phyloP scores from a whole-genome alignment of 106 monocot species.

The Acorus gramineus region DNA sequence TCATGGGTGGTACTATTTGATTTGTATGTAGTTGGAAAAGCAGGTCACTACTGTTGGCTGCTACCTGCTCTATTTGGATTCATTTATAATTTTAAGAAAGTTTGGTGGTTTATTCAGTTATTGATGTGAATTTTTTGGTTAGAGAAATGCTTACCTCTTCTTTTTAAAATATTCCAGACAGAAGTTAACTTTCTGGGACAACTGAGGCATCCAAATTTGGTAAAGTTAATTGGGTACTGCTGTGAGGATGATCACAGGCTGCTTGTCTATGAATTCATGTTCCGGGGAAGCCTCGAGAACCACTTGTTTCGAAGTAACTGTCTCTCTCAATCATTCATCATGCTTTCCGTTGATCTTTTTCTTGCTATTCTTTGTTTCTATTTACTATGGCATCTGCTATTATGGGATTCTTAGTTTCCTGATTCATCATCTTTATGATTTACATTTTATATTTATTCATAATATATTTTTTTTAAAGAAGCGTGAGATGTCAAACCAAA shows the following conservation, averaged over 20 bases:
- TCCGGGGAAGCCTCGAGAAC: conserved; percentile 87
- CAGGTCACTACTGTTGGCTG: too few species aligned
- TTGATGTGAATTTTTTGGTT: neutral
- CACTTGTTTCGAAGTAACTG: conserved; percentile 81
- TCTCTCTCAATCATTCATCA: conserved; percentile 8
- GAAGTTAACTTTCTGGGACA: conserved; percentile 52
- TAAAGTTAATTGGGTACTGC: conserved; percentile 89
- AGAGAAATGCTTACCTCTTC: too few species aligned
- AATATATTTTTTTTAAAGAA: neutral
- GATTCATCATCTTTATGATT: neutral
- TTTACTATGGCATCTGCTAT: too few species aligned
- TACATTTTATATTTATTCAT: neutral
- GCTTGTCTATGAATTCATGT: conserved; percentile 95
- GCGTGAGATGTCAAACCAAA: too few species aligned
- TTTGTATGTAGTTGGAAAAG: too few species aligned
- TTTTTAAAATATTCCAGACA: neutral
- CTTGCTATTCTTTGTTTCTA: neutral
- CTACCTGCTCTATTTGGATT: too few species aligned
- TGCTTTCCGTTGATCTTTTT: neutral
- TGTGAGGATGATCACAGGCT: conserved; percentile 92
- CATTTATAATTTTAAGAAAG: neutral
- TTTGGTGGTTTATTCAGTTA: neutral
- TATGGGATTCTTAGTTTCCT: neutral
- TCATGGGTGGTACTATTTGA: too few species aligned
- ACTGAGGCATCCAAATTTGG: conserved; percentile 89